A percentile compares a stretch with the other conserved stretches of the same genome.
Evolutionary conservation across 1,284 basidiomycete species (phyloP).

Genomic region (Tremellales sp.): DNA sequence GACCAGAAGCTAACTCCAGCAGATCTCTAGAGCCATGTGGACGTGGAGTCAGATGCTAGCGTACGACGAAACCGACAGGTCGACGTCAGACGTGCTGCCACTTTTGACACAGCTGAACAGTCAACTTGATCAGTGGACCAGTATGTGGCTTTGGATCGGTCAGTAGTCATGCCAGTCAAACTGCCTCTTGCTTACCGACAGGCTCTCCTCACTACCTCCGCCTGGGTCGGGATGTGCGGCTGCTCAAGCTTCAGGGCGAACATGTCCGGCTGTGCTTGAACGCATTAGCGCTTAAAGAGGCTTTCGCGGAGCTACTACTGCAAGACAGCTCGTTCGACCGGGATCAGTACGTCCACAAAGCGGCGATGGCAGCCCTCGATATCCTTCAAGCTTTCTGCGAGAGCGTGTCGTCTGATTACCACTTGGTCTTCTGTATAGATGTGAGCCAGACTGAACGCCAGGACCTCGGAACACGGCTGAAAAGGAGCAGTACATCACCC

Average conservation of each 20-base stretch:
- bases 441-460: conserved; percentile 10
- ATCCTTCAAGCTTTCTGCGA: conserved; percentile 15
- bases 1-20: no score
- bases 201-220: conserved; percentile 13
- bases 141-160: conserved; percentile 20
- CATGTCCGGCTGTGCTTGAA: conserved; percentile 22
- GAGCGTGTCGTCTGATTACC: conserved; percentile 2
- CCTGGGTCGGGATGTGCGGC: conserved; percentile 8
- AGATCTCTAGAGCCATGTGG: no score
- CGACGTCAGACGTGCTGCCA: no score
- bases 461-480: neutral
- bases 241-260: conserved; percentile 15
- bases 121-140: conserved; percentile 17
- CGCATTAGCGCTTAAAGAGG: conserved; percentile 10
- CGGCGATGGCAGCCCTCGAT: conserved; percentile 14
- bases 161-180: neutral
- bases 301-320: neutral
- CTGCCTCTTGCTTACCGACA: neutral
- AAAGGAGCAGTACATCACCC: conserved; percentile 12
- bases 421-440: conserved; percentile 13
- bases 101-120: no score
- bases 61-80: no score
- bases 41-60: no score
- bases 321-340: conserved; percentile 3
- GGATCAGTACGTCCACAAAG: conserved; percentile 11